A percentile compares a stretch with the other conserved stretches of the same genome.
Conservation (phyloP, 1,284 basidiomycete genomes). For the Tilletia setariae region DNA sequence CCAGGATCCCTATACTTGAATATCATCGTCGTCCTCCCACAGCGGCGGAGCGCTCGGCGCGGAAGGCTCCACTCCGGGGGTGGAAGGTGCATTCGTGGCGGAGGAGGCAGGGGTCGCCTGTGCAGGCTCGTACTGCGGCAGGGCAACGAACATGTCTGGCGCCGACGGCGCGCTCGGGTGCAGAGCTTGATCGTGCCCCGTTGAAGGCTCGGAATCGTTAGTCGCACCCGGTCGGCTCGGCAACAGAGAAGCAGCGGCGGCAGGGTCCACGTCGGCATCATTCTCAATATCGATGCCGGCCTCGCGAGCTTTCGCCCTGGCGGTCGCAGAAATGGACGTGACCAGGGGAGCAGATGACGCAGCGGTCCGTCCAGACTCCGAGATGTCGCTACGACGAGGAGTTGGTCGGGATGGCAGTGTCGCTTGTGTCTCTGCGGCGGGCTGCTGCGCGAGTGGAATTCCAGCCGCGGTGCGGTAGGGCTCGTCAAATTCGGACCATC, state of each 20-base stretch:
- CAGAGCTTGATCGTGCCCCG: not conserved
- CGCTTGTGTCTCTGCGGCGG: not conserved
- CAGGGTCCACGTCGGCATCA: not conserved
- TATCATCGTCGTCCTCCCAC: constrained; percentile 16
- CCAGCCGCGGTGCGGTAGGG: constrained; percentile 9
- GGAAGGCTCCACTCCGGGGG: no score
- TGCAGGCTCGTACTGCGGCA: constrained; percentile 9
- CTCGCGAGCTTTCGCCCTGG: constrained; percentile 5
- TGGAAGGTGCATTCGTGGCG: no score
- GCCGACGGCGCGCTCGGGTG: no score
- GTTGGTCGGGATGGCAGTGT: not conserved
- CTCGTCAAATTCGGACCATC: constrained; percentile 11
- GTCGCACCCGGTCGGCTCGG: not conserved
- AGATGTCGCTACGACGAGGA: no score
- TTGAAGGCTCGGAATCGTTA: not conserved
- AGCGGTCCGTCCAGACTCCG: no score
- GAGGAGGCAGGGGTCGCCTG: not conserved
- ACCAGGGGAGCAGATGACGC: not conserved
- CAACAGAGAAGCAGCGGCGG: not conserved
- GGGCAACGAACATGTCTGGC: no score
- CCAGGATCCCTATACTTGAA: no score
- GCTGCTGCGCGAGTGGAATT: not conserved
- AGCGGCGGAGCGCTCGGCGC: constrained; percentile 1
- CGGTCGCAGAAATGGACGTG: not conserved
- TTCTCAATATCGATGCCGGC: not conserved